Evolutionary conservation across 805 yeast genomes (phyloP), one percentile per base, ranked within the genome.

Genomic region (Jamesozyma spencerorum): DNA sequence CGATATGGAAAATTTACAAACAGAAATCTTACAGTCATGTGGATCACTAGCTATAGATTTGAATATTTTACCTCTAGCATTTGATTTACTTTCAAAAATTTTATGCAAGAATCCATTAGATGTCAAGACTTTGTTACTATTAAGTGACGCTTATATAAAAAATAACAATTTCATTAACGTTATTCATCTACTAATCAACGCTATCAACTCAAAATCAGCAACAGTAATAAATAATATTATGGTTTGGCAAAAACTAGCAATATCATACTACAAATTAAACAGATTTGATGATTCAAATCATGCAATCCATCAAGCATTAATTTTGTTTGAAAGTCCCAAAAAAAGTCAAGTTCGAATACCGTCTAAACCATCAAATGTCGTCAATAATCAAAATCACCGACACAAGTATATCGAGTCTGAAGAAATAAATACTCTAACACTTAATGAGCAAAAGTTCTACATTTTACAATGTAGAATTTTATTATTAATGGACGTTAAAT

Each of bases 221-320:
- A 19, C n/a, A 4, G 41, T 46, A 17, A 34, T 44, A 20, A 39
- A 40, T 17, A 48, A 48, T 37, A 27, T 36, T 15, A 40, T 44
- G 19, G 39, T 55, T 18, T 54, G 60, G 58, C 46, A 46, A 14
- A 46, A 47, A 27, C 41, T 55, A 15, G 51, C 60, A 8, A 19
- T 48, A 14, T 44, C 54, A 15, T 53, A 54, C 30, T 53, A 49
- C 38, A 42, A 43, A 35, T 38, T 55, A 38, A 45, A 45, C 19
- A 41, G 44, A 24, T 54, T 47, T 31, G 55, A 50, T 27, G 54
- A 50, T 36, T 50, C 60, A 20, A 38, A 49, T 38, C 49, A 48
- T 33, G 51, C 54, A 6, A 47, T 51, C 4, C 12, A 17, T 5
- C 44, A 43, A 15, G 41, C 49, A 3, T 17, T 46, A 10, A 18